These are phyloP conservation scores for Scheffersomyces coipomensis DNA, from an alignment of 805 yeast genomes.

Conservation along the genomic window DNA sequence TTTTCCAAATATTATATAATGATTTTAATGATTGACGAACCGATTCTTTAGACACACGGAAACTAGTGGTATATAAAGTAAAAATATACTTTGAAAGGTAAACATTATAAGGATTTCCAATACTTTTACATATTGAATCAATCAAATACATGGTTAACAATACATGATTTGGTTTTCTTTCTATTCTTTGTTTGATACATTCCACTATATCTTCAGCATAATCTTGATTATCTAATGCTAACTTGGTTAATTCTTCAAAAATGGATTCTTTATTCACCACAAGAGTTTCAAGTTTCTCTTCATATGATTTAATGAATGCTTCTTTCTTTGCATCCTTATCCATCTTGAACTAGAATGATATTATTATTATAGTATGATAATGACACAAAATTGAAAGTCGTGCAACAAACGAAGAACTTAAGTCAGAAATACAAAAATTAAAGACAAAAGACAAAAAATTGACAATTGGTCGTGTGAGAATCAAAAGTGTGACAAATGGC, in stretches of 20 bases:
- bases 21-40: neutral
- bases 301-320: neutral
- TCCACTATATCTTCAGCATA: slow-evolving; percentile 30
- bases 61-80: neutral
- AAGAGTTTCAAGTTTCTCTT: neutral
- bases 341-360: too few species aligned
- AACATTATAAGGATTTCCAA: slow-evolving; percentile 43
- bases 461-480: too few species aligned
- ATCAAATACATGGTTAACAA: slow-evolving; percentile 34
- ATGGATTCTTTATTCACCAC: slow-evolving; percentile 35
- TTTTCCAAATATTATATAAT: neutral
- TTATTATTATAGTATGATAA: too few species aligned
- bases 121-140: slow-evolving; percentile 42
- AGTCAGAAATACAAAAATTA: too few species aligned
- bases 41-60: neutral
- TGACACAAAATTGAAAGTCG: too few species aligned
- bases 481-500: too few species aligned
- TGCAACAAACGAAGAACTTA: too few species aligned
- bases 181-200: slow-evolving; percentile 34
- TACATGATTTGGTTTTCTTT: slow-evolving; percentile 37
- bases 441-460: too few species aligned
- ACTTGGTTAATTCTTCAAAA: slow-evolving; percentile 36
- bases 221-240: slow-evolving; percentile 34
- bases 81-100: slow-evolving; percentile 26
- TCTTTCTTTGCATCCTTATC: too few species aligned